A percentile compares a stretch with the other conserved stretches of the same genome.
phyloP scores from a whole-genome alignment of 2,329 filamentous ascomycete species.

The Sclerotinia glacialis region DNA sequence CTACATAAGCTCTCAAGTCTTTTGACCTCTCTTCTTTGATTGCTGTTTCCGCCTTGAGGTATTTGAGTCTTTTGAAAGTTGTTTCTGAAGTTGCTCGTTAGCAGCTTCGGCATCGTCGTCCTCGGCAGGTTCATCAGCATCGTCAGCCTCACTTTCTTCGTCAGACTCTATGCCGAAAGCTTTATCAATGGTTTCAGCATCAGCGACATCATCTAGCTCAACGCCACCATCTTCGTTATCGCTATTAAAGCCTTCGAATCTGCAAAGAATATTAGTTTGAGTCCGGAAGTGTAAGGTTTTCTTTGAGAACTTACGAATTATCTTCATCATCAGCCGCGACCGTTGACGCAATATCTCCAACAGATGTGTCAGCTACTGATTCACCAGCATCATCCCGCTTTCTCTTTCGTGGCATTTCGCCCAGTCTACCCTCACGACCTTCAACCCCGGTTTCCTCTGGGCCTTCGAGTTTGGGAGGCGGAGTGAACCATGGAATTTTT shows the following conservation, averaged over 20 bases:
- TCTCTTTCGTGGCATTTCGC: constrained; percentile 85
- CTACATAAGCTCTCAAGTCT: constrained; percentile 20
- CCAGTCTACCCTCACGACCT: constrained; percentile 73
- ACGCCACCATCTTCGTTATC: constrained; percentile 43
- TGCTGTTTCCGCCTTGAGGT: constrained; percentile 26
- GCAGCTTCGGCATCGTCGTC: constrained; percentile 35
- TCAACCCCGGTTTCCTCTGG: constrained; percentile 54
- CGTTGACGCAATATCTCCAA: constrained; percentile 39
- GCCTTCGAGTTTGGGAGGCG: constrained; percentile 62
- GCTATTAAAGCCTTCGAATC: constrained; percentile 50
- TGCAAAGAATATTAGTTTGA: constrained; percentile 20
- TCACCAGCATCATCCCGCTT: constrained; percentile 60
- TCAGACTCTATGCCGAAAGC: constrained; percentile 39
- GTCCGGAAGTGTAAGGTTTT: neutral
- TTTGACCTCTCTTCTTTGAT: constrained; percentile 39
- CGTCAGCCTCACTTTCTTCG: constrained; percentile 44
- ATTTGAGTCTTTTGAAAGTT: constrained; percentile 32
- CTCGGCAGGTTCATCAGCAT: constrained; percentile 32
- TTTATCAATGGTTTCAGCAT: constrained; percentile 35
- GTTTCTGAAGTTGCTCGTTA: constrained; percentile 37
- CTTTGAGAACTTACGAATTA: constrained; percentile 24
- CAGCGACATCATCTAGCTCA: constrained; percentile 34
- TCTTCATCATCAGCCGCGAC: constrained; percentile 32
- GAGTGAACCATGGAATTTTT: constrained; percentile 94
- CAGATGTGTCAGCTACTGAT: constrained; percentile 44